phyloP scores from a whole-genome alignment of 2,329 filamentous ascomycete species.

The Xylariaceae sp. region DNA sequence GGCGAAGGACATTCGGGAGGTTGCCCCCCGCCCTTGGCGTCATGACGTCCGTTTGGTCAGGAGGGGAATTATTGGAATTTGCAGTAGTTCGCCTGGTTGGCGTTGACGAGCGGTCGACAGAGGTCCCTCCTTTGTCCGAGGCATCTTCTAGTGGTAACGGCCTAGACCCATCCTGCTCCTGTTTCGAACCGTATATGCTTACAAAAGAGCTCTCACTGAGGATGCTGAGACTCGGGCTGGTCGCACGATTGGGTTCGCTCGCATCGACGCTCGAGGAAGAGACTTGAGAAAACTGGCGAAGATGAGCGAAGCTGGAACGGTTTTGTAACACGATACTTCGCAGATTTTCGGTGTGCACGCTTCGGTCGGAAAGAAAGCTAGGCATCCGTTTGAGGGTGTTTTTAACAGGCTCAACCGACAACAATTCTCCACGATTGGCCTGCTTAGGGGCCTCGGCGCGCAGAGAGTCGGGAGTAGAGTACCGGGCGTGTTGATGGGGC shows the following conservation, averaged over 20 bases:
- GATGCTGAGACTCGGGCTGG: constrained; percentile 57
- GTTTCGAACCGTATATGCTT: constrained; percentile 52
- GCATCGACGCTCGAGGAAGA: constrained; percentile 31
- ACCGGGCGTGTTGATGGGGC: constrained; percentile 31
- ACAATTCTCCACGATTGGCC: constrained; percentile 13
- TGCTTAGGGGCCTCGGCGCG: constrained; percentile 23
- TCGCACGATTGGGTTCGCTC: constrained; percentile 36
- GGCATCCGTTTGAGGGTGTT: constrained; percentile 52
- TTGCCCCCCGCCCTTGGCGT: constrained; percentile 31
- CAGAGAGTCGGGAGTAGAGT: constrained; percentile 27
- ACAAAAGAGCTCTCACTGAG: constrained; percentile 63
- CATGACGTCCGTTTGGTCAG: constrained; percentile 27
- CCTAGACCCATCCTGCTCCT: constrained; percentile 15
- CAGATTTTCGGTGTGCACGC: constrained; percentile 54
- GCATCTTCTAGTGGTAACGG: constrained; percentile 18
- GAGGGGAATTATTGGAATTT: constrained; percentile 20
- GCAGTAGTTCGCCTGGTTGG: constrained; percentile 17
- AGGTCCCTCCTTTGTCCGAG: constrained; percentile 23
- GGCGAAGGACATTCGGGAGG: constrained; percentile 37
- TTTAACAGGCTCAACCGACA: constrained; percentile 29
- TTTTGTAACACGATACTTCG: constrained; percentile 53
- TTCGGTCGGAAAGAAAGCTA: constrained; percentile 57
- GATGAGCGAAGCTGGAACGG: constrained; percentile 44
- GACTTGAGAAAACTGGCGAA: constrained; percentile 43
- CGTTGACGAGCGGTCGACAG: constrained; percentile 20